Base-by-base conservation (phyloP, 352 stramenopile genomes). In the Globisporangium recalcitrans region DNA sequence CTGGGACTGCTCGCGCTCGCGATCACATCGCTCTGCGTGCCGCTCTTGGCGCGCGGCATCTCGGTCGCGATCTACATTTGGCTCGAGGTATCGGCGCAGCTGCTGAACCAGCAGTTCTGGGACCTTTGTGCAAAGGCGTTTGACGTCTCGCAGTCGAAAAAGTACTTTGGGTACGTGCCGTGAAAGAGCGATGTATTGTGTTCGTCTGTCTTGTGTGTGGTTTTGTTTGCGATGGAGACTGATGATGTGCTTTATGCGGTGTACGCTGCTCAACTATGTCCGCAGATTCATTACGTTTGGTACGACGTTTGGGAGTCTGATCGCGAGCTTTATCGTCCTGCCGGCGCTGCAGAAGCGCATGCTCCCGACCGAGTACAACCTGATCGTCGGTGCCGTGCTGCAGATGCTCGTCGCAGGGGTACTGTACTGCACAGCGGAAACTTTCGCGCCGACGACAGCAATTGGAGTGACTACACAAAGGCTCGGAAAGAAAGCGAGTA, bases 61-160 rank as follows among this genome's bases (percentile, higher is more conserved):
- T 79, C 78, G 14, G 82, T 93, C 5, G 62, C 69, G 58, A 77
- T 93, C 31, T 95, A 95, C 70, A 79, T 91, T 24, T 92, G 84
- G 83, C 69, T 93, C 40, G 86, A 95, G 52, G 73, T 95, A 21
- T 70, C 85, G 11, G 62, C 73, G 42, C 84, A 93, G 65, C 69
- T 90, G 62, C 71, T 95, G 42, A 86, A 75, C 16, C 83, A 90
- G 40, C 84, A 95, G 67, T 95, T 95, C 69, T 95, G 86, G 86
- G 86, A 95, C 60, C 66, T 93, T 11, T 95, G 86, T 49, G 80
- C 85, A 26, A 87, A 87, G 56, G 76, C 74, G 0, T 95, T 95
- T 59, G 81, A 89, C 52, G 83, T 95, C 24, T 74, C 80, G 11
- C 70, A 93, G 64, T 89, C 83, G 7, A 95, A 95, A 52, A 90